Evolutionary conservation across 1,139 yeast species (phyloP).

Genomic region (Hansenula lynferdii): DNA sequence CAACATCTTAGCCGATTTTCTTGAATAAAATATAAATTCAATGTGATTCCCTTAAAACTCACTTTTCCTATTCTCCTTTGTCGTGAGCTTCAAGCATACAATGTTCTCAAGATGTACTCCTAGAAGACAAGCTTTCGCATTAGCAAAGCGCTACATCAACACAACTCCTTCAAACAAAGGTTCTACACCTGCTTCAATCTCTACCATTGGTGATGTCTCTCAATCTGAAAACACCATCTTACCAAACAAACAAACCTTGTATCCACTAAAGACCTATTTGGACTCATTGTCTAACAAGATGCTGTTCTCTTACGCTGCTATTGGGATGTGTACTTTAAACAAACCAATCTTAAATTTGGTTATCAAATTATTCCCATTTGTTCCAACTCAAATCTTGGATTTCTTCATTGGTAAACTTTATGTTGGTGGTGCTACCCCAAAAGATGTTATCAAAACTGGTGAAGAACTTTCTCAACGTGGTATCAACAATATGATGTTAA

Average conservation of each 20-base stretch:
- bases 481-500: constrained; percentile 89
- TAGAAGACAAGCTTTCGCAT: not conserved
- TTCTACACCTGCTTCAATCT: not conserved
- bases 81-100: too few relatives aligned
- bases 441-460: constrained; percentile 70
- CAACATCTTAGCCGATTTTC: too few relatives aligned
- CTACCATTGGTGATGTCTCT: not conserved
- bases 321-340: constrained; percentile 64
- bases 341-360: constrained; percentile 56
- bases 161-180: not conserved
- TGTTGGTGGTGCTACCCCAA: constrained; percentile 84
- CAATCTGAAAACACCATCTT: not conserved
- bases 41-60: too few relatives aligned
- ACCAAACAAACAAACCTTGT: constrained; percentile 1
- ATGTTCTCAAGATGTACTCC: not conserved
- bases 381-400: constrained; percentile 70
- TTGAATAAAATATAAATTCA: too few relatives aligned
- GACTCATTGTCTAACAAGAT: constrained; percentile 29
- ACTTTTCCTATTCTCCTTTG: too few relatives aligned
- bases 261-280: constrained; percentile 20
- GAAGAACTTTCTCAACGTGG: constrained; percentile 63
- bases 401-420: constrained; percentile 75
- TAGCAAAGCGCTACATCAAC: not conserved
- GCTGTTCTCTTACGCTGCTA: constrained; percentile 56
- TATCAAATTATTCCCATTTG: constrained; percentile 65